Evolutionary conservation across 2,329 filamentous ascomycete genomes (phyloP).

Genomic region (Colletotrichum shisoi): DNA sequence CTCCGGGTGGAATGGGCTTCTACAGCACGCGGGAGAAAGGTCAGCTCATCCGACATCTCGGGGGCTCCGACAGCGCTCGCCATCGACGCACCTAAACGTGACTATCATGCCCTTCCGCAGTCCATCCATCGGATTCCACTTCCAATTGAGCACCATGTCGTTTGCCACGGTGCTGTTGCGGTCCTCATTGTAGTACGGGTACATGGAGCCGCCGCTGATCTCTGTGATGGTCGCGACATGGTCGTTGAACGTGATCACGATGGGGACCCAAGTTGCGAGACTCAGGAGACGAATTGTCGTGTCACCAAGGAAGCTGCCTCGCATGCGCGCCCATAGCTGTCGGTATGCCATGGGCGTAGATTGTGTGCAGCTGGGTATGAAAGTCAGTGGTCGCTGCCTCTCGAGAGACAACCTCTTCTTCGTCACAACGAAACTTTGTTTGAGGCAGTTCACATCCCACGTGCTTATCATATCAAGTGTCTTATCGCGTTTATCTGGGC

Average conservation of each 20-base stretch:
- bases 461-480: slow-evolving; percentile 31
- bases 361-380: neutral
- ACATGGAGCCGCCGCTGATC: slow-evolving; percentile 75
- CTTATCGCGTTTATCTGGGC: neutral
- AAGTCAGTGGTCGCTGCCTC: neutral
- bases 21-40: slow-evolving; percentile 46
- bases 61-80: neutral
- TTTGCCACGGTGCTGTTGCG: slow-evolving; percentile 63
- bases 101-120: slow-evolving; percentile 78
- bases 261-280: slow-evolving; percentile 68
- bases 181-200: slow-evolving; percentile 75
- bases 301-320: slow-evolving; percentile 45
- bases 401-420: neutral
- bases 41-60: slow-evolving; percentile 7
- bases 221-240: slow-evolving; percentile 66
- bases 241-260: slow-evolving; percentile 67
- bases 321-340: slow-evolving; percentile 35
- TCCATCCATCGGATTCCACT: slow-evolving; percentile 64
- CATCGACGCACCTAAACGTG: slow-evolving; percentile 65
- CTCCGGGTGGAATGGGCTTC: slow-evolving; percentile 75
- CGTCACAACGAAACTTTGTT: slow-evolving; percentile 25
- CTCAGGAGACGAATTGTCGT: slow-evolving; percentile 48
- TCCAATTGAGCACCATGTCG: slow-evolving; percentile 67
- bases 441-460: slow-evolving; percentile 8
- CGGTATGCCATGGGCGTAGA: slow-evolving; percentile 35